Evolutionary conservation across 768 basidiomycete genomes (phyloP), one percentile per base, ranked within the genome.

Genomic region (Hericium alpestre): DNA sequence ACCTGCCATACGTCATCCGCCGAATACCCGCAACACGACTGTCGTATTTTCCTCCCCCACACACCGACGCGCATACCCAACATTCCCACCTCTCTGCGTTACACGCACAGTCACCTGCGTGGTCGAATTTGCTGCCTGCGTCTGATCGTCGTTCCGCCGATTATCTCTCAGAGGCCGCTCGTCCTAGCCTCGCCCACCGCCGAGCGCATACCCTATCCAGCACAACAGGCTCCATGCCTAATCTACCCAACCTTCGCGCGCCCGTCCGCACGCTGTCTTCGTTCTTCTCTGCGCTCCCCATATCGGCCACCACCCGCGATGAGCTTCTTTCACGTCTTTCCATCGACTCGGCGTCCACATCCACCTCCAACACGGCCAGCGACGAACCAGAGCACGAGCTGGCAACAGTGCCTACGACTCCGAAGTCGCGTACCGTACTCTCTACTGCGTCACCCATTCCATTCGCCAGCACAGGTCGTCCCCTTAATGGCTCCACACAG

Each of bases 41-140:
- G 10, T 66, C 69, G 0, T 72, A 67, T 58, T 72, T 72, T 39
- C 70, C 68, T 10, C 69, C 62, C 22, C 55, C 62, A 4, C 53
- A 51, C 12, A 38, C 53, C 55, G 52, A 56, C 10, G 20, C 38
- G 2, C 54, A 54, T 4, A 23, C 47, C n/a, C 20, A 47, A 3
- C 27, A 11, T 22, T 16, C 53, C 22, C 13, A 38, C 37, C 15
- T 16, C 50, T 18, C 27, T 23, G 4, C 38, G 22, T 8, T 27
- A 40, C 37, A 43, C 39, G 46, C 22, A 47, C 50, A 6, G 38
- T 23, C 37, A 37, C 25, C 13, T 51, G 43, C 38, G 12, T 40
- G 7, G 40, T 23, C 43, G 41, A 22, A 9, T 39, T 51, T 38
- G 5, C 20, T 38, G 12, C 20, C 16, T 39, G 22, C 38, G 7